Percentiles rank a stretch among this genome's conserved stretches.
These are phyloP conservation scores for Boletus rex-veris DNA, from an alignment of 768 basidiomycete species.

Conservation along the genomic window DNA sequence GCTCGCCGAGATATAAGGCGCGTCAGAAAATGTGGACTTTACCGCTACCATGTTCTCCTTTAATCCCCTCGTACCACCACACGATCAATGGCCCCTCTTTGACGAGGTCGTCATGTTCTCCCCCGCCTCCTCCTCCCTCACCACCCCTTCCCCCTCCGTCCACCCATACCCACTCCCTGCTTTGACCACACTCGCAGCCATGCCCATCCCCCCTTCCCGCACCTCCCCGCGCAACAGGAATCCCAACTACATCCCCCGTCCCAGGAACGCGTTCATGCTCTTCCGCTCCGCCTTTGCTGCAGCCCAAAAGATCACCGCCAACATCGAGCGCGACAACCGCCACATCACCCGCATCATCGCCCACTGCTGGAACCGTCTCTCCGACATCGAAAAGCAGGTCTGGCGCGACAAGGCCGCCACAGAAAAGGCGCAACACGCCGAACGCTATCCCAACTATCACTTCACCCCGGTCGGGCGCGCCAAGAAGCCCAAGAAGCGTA, in stretches of 20 bases:
- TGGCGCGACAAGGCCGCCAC: conserved; percentile 50
- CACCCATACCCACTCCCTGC: neutral
- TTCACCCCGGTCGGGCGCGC: conserved; percentile 46
- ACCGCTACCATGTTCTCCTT: conserved; percentile 18
- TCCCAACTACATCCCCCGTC: conserved; percentile 42
- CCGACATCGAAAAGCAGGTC: conserved; percentile 46
- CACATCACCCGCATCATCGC: conserved; percentile 57
- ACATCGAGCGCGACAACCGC: conserved; percentile 53
- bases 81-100: conserved; percentile 25
- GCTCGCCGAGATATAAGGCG: conserved; percentile 27
- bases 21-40: conserved; percentile 6
- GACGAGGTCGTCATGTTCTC: conserved; percentile 13
- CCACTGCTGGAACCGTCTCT: conserved; percentile 51
- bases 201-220: conserved; percentile 31
- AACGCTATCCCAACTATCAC: conserved; percentile 52
- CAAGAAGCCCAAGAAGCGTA: conserved; percentile 46
- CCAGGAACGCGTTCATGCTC: conserved; percentile 49
- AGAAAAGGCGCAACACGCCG: conserved; percentile 48
- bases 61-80: conserved; percentile 13
- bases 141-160: conserved; percentile 7
- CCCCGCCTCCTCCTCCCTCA: conserved; percentile 9
- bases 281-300: conserved; percentile 60
- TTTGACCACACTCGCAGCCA: conserved; percentile 23
- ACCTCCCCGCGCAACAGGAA: conserved; percentile 26
- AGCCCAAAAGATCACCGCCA: conserved; percentile 44